Evolutionary conservation across 1,284 basidiomycete species (phyloP), one percentile per base, ranked within the genome.

Genomic region (Marasmius sp.): DNA sequence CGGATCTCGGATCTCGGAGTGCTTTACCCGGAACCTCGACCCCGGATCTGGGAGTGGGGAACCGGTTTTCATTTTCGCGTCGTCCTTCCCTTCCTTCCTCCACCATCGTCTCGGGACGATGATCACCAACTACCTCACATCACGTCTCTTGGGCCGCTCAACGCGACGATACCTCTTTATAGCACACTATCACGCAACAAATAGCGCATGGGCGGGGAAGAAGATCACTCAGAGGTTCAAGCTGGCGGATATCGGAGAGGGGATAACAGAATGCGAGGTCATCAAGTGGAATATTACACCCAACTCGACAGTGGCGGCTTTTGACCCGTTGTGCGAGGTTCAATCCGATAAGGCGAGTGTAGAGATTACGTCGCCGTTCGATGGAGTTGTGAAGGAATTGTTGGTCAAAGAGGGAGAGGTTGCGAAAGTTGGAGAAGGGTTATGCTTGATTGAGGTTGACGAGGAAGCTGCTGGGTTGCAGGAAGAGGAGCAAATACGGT

Each of bases 221-320:
- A 87, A 82, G 62, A 78, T 82, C 7, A 67, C 87, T 10, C 85
- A 88, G 63, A 82, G 81, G 11, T 97, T 97, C 83, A 93, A 91
- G 66, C 86, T 97, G n/a, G 94, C 94, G 12, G 95, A 98, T 73
- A 96, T 97, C 68, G 95, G 95, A 9, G 95, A 98, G 76, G 95
- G 90, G 10, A 92, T 92, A 65, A 93, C 92, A 38, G 93, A 96
- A 74, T 94, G 93, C 68, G 94, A 95, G 76, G 85, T 96, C 66
- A 86, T 96, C 62, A 91, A 89, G 74, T 96, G 94, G 88, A 85
- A 73, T 70, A 86, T 93, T 37, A 80, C 85, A 66, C 83, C 87
- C 1, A 71, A 76, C 16, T 78, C 83, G n/a, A 70, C 71, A 0
- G 81, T 97, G 0, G 81, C 87, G 61, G 83, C 88, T 48, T 97